These are phyloP conservation scores for Auricularia sp. DNA, from an alignment of 768 basidiomycete genomes.

Conservation along the genomic window DNA sequence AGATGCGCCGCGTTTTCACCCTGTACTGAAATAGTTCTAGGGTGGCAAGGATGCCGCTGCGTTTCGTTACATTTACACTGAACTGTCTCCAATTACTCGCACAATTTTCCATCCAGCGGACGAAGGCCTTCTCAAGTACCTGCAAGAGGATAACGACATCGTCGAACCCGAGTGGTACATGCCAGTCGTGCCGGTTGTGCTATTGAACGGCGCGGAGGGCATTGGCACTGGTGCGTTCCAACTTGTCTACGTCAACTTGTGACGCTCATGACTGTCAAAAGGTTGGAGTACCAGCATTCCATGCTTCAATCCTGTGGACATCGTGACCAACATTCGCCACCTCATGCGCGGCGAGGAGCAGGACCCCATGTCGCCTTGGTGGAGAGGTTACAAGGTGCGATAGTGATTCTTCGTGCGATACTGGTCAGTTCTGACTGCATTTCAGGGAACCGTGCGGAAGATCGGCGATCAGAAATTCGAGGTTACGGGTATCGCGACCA, in stretches of 20 bases:
- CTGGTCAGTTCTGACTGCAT: too few species aligned
- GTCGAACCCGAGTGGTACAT: conserved; percentile 96
- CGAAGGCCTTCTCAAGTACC: conserved; percentile 72
- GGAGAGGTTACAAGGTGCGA: conserved; percentile 68
- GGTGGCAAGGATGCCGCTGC: conserved; percentile 97
- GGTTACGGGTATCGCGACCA: conserved; percentile 59
- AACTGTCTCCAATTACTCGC: conserved; percentile 62
- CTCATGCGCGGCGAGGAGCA: conserved; percentile 79
- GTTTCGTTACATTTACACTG: conserved; percentile 91
- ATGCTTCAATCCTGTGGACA: conserved; percentile 83
- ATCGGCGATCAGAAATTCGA: conserved; percentile 80
- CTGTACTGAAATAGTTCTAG: conserved; percentile 26
- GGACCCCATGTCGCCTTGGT: conserved; percentile 90
- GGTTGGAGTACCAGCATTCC: conserved; percentile 95
- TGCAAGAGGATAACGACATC: conserved; percentile 71
- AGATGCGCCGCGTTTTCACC: conserved; percentile 4
- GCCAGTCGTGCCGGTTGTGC: conserved; percentile 77
- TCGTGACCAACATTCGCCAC: conserved; percentile 77
- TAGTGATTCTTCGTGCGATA: background rate
- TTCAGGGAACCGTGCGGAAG: conserved; percentile 71
- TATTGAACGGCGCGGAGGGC: conserved; percentile 93
- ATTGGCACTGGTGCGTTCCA: conserved; percentile 76
- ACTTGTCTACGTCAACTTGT: background rate
- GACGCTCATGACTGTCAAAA: conserved; percentile 18
- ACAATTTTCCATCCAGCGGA: conserved; percentile 73